phyloP scores from a whole-genome alignment of 176 grass and related monocot genomes.

The Paspalum vaginatum region DNA sequence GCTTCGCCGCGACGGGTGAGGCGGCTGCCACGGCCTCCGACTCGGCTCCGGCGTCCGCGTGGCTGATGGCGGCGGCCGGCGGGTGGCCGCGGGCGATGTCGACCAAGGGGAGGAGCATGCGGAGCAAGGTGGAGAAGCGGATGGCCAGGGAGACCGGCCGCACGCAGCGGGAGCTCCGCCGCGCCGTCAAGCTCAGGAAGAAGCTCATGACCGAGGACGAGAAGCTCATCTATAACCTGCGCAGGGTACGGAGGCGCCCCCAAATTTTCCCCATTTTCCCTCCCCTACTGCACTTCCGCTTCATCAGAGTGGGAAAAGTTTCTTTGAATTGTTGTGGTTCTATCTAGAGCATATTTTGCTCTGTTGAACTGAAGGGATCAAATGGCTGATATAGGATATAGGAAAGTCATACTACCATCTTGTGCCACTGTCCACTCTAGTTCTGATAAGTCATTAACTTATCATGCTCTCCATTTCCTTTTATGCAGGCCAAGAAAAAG shows the following conservation, averaged over 20 bases:
- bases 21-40: not conserved
- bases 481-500: slow-evolving; percentile 90
- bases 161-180: slow-evolving; percentile 84
- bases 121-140: slow-evolving; percentile 94
- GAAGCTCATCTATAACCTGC: slow-evolving; percentile 83
- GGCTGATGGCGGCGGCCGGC: not conserved
- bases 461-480: slow-evolving; percentile 8
- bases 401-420: not conserved
- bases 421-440: not conserved
- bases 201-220: slow-evolving; percentile 98
- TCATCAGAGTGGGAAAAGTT: not conserved
- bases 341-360: not conserved
- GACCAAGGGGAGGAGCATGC: slow-evolving; percentile 81
- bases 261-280: not conserved
- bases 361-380: not conserved
- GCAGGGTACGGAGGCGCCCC: slow-evolving; percentile 49
- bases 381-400: not conserved
- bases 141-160: slow-evolving; percentile 89
- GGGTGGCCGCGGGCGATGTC: slow-evolving; percentile 66
- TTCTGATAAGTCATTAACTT: not conserved
- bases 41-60: not conserved
- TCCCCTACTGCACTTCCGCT: too few species aligned
- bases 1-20: not conserved
- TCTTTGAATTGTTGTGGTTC: too few species aligned
- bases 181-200: slow-evolving; percentile 86